Evolutionary conservation across 441 rosid species (phyloP), one percentile per base, ranked within the genome.

Genomic region (Metrosideros polymorpha): DNA sequence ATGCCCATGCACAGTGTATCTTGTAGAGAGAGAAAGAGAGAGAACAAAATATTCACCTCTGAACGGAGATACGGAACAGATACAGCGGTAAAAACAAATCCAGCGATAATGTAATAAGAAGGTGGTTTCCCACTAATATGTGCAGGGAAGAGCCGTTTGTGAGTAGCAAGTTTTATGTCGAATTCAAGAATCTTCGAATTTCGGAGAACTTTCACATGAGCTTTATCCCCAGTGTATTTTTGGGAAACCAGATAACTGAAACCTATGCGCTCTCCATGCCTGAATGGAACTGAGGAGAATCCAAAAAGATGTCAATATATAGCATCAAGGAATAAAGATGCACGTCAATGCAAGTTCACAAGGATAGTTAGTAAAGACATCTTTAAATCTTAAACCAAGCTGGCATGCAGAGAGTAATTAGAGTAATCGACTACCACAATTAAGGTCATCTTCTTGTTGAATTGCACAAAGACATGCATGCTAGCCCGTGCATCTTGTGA

Each of bases 21-120:
- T 66, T 66, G 6, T 13, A 7, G 25, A 49, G 18, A 52, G 50
- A 25, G 24, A 30, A 24, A 32, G 43, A 4, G 1, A 66, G 43
- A 50, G 51, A 61, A 63, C 63, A 53, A 84, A 88, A 25, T 86
- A 86, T 87, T 83, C 85, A 95, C 99, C 99, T 98, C 99, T 35
- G 99, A 96, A 50, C 97, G 98, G 82, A 98, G 92, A 93, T 98
- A 96, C 3, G 98, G 99, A 88, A 96, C 99, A 85, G 99, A 94
- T 76, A 96, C 98, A 29, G 98, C 91, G 9, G 98, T 87, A 89
- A 98, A 98, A 55, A 98, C 98, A 90, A 98, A 95, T 83, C 99
- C 99, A 83, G 98, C 99, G 89, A 95, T 89, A 50, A 98, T 98
- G 89, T 93, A 96, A 92, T 98, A 98, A 14, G 99, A 93, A 59